Conservation (phyloP, 805 yeast species). For the Kazachstania kunashirensis region DNA sequence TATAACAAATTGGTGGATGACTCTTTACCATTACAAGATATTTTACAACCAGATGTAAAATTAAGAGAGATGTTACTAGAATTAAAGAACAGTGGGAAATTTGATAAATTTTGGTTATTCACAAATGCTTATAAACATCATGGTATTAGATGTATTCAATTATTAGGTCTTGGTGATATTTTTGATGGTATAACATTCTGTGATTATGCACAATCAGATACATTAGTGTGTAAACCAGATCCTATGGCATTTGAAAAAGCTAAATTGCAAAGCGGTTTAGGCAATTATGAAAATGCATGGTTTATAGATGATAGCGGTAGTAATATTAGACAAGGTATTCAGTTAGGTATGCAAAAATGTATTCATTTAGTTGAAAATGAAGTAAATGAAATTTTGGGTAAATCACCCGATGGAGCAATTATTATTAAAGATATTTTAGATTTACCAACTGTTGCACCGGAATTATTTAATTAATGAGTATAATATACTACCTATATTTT, state of each 20-base stretch:
- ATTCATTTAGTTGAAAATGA: constrained; percentile 71
- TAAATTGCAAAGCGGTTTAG: constrained; percentile 44
- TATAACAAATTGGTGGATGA: constrained; percentile 88
- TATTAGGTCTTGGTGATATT: constrained; percentile 82
- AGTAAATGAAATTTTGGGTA: constrained; percentile 33
- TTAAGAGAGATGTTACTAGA: constrained; percentile 44
- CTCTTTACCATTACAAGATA: constrained; percentile 72
- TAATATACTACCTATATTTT: neutral
- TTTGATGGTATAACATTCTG: constrained; percentile 93
- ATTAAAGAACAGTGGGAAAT: constrained; percentile 38
- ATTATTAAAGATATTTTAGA: constrained; percentile 52
- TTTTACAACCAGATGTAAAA: constrained; percentile 53
- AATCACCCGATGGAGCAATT: constrained; percentile 36
- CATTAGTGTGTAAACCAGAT: constrained; percentile 87
- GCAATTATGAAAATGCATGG: constrained; percentile 41
- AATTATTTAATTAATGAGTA: constrained; percentile 31
- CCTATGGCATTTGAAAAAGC: constrained; percentile 52
- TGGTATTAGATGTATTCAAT: constrained; percentile 66
- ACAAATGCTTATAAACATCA: constrained; percentile 93
- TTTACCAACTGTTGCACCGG: constrained; percentile 36
- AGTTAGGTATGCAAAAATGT: constrained; percentile 62
- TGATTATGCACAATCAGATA: constrained; percentile 57
- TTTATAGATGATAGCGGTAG: constrained; percentile 83
- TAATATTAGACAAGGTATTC: constrained; percentile 65
- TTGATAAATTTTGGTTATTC: constrained; percentile 77